Evolutionary conservation across 176 grass and related monocot species (phyloP).

Genomic region (Cocos nucifera): DNA sequence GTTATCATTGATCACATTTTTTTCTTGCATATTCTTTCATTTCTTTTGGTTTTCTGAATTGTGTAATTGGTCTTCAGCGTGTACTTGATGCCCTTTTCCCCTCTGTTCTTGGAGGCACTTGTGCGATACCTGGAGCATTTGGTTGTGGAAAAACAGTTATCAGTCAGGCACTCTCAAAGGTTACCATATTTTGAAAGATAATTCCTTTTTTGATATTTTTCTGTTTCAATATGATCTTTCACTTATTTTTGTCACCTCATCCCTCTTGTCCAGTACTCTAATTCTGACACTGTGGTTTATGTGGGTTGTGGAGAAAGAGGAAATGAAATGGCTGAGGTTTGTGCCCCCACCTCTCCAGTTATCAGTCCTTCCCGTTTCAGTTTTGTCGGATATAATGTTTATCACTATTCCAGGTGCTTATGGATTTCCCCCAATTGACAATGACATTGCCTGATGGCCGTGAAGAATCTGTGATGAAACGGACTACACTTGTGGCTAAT

Average conservation of each 20-base stretch:
- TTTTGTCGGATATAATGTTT: too few relatives aligned
- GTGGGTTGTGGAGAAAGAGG: slow-evolving; percentile 89
- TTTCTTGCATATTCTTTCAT: too few relatives aligned
- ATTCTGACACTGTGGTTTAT: slow-evolving; percentile 80
- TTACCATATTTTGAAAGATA: slow-evolving; percentile 14
- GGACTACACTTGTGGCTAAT: slow-evolving; percentile 87
- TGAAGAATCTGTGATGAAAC: slow-evolving; percentile 92
- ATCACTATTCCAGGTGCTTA: slow-evolving; percentile 40
- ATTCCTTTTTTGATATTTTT: slow-evolving; percentile 4
- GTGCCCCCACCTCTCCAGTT: not conserved
- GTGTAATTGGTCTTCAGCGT: slow-evolving; percentile 36
- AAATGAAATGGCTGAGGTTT: slow-evolving; percentile 89
- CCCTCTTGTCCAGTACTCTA: slow-evolving; percentile 54
- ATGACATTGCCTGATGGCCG: slow-evolving; percentile 83
- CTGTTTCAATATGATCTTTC: slow-evolving; percentile 3
- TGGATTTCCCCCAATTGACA: slow-evolving; percentile 94
- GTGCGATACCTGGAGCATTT: slow-evolving; percentile 90
- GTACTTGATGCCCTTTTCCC: slow-evolving; percentile 90
- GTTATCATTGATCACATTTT: too few relatives aligned
- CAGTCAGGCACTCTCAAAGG: slow-evolving; percentile 96
- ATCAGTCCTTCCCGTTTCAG: too few relatives aligned
- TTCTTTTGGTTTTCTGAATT: not conserved
- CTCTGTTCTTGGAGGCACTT: slow-evolving; percentile 86
- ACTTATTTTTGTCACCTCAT: slow-evolving; percentile 10
- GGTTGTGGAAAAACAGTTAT: slow-evolving; percentile 98